Evolutionary conservation across 805 yeast genomes (phyloP).

Genomic region (Komagataella populi): DNA sequence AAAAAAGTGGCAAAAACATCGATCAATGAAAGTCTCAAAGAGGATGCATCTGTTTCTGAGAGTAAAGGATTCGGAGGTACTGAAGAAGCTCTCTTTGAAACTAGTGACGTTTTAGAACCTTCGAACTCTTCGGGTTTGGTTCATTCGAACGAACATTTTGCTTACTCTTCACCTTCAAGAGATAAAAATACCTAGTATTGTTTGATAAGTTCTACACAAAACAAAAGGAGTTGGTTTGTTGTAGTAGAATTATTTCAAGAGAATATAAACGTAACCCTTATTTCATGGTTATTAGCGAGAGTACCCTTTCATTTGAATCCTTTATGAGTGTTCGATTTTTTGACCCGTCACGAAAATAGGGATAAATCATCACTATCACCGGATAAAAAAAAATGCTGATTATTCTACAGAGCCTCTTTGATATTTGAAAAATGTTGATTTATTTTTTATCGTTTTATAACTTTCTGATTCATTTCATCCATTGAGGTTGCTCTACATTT

Average conservation of each 20-base stretch:
- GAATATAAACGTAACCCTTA: too few species aligned
- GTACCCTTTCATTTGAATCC: neutral
- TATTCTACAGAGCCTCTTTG: too few species aligned
- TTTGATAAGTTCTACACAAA: neutral
- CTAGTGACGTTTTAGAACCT: neutral
- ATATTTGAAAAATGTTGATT: too few species aligned
- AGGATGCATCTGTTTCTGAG: neutral
- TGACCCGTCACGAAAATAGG: neutral
- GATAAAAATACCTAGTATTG: neutral
- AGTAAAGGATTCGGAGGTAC: neutral
- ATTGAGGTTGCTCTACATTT: too few species aligned
- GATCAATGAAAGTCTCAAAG: neutral
- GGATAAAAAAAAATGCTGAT: too few species aligned
- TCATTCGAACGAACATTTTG: neutral
- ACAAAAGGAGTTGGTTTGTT: neutral
- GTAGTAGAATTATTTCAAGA: neutral
- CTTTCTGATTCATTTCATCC: too few species aligned
- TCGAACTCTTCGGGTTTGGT: neutral
- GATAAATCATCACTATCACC: too few species aligned
- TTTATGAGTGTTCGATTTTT: neutral
- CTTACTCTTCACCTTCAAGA: neutral
- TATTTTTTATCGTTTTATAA: too few species aligned
- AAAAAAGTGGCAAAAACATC: constrained; percentile 21
- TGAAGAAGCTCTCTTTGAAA: neutral
- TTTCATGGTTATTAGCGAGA: neutral